Conservation (phyloP, 2,329 filamentous ascomycete genomes). For the Thelonectria discophora region DNA sequence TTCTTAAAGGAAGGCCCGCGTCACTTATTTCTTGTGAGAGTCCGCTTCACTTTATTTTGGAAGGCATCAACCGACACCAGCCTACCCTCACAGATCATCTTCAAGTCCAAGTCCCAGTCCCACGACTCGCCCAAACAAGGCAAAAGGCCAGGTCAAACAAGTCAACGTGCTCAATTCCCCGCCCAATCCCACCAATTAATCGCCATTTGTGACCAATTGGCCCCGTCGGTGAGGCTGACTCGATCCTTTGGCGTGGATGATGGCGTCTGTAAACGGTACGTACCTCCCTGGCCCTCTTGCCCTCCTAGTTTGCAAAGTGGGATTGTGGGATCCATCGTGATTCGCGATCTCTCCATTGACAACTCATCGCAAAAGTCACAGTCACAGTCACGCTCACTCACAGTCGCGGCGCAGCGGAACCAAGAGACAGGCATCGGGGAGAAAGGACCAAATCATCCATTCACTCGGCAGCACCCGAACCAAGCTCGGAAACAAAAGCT, state of each 20-base stretch:
- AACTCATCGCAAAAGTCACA: too few relatives aligned
- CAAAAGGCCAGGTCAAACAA: too few relatives aligned
- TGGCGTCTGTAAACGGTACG: too few relatives aligned
- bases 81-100: too few relatives aligned
- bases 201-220: constrained; percentile 24
- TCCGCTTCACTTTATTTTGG: too few relatives aligned
- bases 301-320: too few relatives aligned
- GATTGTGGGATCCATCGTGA: background rate
- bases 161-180: too few relatives aligned
- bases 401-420: constrained; percentile 1
- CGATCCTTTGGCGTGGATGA: background rate
- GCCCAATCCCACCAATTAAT: constrained; percentile 23
- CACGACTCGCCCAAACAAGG: background rate
- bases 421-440: background rate
- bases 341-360: background rate
- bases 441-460: background rate
- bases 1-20: background rate
- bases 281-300: too few relatives aligned
- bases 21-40: too few relatives aligned
- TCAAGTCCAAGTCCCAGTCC: background rate
- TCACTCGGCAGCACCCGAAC: constrained; percentile 1
- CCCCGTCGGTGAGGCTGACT: constrained; percentile 23
- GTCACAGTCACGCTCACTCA: too few relatives aligned
- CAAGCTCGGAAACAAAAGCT: background rate
- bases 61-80: too few relatives aligned